Conservation (phyloP, 139 green algal species). For the Tetraselmis chui region DNA sequence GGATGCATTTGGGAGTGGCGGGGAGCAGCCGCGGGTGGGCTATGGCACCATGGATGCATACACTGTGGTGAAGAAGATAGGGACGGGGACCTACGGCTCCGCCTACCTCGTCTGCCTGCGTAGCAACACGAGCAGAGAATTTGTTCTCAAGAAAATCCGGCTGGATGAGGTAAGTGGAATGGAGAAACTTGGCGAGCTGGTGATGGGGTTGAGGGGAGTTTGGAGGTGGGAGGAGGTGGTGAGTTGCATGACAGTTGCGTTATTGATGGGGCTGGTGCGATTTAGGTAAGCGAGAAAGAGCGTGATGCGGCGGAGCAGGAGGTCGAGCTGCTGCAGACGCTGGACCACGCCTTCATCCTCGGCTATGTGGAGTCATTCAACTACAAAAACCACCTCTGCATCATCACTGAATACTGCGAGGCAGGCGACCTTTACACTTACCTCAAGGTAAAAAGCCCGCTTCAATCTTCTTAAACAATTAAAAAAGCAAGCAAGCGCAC, state of each 20-base stretch:
- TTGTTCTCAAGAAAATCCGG: slow-evolving; percentile 55
- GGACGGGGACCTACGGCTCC: slow-evolving; percentile 40
- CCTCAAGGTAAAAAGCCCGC: no score
- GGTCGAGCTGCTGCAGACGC: slow-evolving; percentile 36
- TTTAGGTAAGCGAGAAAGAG: slow-evolving; percentile 22
- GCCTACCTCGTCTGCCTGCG: slow-evolving; percentile 38
- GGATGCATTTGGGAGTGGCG: no score
- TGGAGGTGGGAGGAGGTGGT: no score
- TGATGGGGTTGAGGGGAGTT: not conserved
- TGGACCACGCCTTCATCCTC: slow-evolving; percentile 53
- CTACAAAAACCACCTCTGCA: slow-evolving; percentile 48
- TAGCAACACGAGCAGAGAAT: slow-evolving; percentile 20
- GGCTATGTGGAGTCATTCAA: slow-evolving; percentile 47
- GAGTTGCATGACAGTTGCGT: no score
- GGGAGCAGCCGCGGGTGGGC: no score
- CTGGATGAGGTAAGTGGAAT: slow-evolving; percentile 23
- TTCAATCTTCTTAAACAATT: no score
- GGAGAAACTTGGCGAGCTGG: no score
- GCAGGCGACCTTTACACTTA: slow-evolving; percentile 45
- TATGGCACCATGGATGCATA: slow-evolving; percentile 42
- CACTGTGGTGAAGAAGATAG: slow-evolving; percentile 41
- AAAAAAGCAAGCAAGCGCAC: no score
- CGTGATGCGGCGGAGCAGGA: slow-evolving; percentile 34
- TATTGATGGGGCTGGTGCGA: no score
- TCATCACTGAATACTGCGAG: slow-evolving; percentile 62